Evolutionary conservation across 495 filamentous ascomycete species (phyloP), one percentile per base, ranked within the genome.

Genomic region (Tuber magnatum): DNA sequence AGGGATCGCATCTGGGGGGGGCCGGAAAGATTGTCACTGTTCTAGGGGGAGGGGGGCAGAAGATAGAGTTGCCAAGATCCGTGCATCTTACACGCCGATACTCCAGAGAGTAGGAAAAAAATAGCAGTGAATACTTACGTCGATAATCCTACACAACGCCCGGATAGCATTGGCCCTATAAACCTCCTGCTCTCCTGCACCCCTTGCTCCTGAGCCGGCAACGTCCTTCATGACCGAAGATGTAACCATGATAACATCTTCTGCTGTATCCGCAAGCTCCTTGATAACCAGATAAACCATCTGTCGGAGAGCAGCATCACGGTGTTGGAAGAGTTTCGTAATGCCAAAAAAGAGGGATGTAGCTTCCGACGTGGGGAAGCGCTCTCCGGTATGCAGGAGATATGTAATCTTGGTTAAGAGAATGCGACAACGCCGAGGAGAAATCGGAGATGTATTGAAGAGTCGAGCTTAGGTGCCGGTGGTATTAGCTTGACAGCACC

Each of bases 221-320:
- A 94, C 97, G 83, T 99, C 95, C 86, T 99, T 99, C 94, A 99
- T 99, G 77, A 99, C 97, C 80, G 93, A 97, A 85, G 92, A 94
- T 38, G 95, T 99, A 72, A 97, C 94, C 95, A 99, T 98, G 80
- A 99, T 99, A 75, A 97, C 94, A 88, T 99, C 95, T 85, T 98
- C 94, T 42, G 96, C 94, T n/a, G 93, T 96, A 82, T 90, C 88
- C 76, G 94, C 92, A 79, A 99, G 87, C 88, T 99, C 95, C 88
- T 97, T 97, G 86, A 99, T 91, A 79, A 97, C 90, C 43, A 99
- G 88, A 86, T 98, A 97, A 48, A 99, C 94, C 94, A 98, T 98
- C 87, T 99, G 95, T 81, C 95, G 93, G 84, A 99, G 88, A 78
- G 92, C 93, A 80, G 94, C 92, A 90, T 99, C 95, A 84, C 97